Percentiles rank a stretch among this genome's conserved stretches.
Evolutionary conservation across 306 rosid species (phyloP).

Genomic region (Vicia faba): DNA sequence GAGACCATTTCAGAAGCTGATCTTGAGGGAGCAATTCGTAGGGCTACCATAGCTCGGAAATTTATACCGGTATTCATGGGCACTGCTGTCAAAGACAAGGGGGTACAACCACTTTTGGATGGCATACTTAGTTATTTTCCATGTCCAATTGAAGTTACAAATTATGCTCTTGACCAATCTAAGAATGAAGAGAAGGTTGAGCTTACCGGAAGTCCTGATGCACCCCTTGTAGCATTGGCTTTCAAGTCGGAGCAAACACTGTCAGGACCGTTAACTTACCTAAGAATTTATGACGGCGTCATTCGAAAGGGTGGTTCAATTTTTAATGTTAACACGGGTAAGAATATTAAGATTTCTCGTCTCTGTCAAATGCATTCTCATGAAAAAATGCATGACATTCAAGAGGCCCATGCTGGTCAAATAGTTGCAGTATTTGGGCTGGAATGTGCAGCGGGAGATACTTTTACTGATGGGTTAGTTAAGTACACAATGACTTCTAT

Average conservation of each 20-base stretch:
- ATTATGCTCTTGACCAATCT: constrained; percentile 84
- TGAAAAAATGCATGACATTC: background rate
- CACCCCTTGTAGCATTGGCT: background rate
- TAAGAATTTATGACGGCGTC: background rate
- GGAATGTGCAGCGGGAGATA: constrained; percentile 63
- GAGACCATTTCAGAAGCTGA: too few species aligned
- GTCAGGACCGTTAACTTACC: background rate
- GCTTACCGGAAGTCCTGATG: background rate
- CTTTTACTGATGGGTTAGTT: constrained; percentile 87
- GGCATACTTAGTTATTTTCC: too few species aligned
- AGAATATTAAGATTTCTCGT: background rate
- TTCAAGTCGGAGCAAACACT: background rate
- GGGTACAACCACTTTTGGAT: too few species aligned
- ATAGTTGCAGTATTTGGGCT: background rate
- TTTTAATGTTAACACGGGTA: background rate
- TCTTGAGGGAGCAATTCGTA: too few species aligned
- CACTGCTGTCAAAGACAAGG: too few species aligned
- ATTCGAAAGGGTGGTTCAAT: background rate
- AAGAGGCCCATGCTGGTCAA: background rate
- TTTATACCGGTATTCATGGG: too few species aligned
- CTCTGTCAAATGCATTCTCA: background rate
- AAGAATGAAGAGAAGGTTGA: constrained; percentile 80
- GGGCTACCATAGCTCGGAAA: too few species aligned
- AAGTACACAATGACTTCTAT: constrained; percentile 93
- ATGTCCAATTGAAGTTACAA: constrained; percentile 81